Base-by-base conservation (phyloP, 805 yeast species). In the Metschnikowia chrysomelidarum region DNA sequence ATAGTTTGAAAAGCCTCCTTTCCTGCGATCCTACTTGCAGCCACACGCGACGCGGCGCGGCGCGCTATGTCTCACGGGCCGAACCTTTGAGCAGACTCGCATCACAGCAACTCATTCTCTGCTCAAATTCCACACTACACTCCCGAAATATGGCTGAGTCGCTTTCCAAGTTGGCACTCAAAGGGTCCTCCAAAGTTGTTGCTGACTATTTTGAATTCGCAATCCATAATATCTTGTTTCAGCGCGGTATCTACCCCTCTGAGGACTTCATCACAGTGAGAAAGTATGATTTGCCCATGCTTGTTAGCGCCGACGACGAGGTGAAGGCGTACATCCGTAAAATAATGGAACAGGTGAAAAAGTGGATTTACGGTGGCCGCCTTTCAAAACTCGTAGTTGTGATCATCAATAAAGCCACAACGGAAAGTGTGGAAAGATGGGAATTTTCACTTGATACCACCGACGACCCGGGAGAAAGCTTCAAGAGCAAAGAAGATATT, bases 231-330 rank as follows among this genome's bases (percentile, higher is more conserved):
- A 85, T 89, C 17, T 71, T 91, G 4, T 89, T 82, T 56, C 97
- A 91, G 57, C 65, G 98, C 34, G 95, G 95, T 0, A 80, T 89
- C 13, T 89, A 89, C 50, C 95, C 96, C 0, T 71, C 85, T 3
- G 94, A 85, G 43, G 95, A 87, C 54, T 89, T 91, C 59, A 73
- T 73, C 33, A 69, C 80, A 2, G 87, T 86, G 2, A 73, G 76
- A 48, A 87, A 87, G 54, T 91, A 87, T 59, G 96, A 86, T 14
- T 59, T 89, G 36, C 82, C 80, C 38, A 61, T 89, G 60, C 65
- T 89, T 27, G 75, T 82, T 18, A 76, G 86, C 3, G 72, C 71
- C 12, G 94, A 87, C 53, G 84, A 80, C 27, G 95, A 86, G 27
- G 81, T 91, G 34, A 78, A 76, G 49, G 59, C 60, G 1, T 89